Percentiles rank a stretch among this genome's conserved stretches.
phyloP scores from a whole-genome alignment of 202 grass and related monocot species.

The Hordeum pubiflorum region DNA sequence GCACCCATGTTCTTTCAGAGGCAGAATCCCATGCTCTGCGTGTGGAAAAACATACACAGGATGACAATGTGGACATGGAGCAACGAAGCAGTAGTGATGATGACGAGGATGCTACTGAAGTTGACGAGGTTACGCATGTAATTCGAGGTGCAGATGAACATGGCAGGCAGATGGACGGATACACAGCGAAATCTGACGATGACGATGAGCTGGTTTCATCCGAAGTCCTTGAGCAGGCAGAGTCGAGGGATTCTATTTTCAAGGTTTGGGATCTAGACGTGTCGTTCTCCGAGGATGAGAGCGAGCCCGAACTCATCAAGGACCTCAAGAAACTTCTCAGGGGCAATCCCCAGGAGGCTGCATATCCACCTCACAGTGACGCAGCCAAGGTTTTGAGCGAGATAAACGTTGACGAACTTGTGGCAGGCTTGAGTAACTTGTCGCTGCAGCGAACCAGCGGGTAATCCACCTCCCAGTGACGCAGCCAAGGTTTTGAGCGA shows the following conservation, averaged over 20 bases:
- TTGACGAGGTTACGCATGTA: background rate
- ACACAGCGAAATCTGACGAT: background rate
- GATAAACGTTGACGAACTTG: conserved; percentile 34
- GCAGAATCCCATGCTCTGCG: background rate
- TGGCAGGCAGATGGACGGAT: conserved; percentile 21
- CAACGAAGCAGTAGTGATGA: background rate
- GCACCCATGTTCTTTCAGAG: conserved; percentile 9
- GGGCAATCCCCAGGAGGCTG: background rate
- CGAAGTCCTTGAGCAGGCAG: conserved; percentile 8
- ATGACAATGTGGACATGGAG: conserved; percentile 32
- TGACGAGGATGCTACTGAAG: conserved; percentile 17
- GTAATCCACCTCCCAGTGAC: conserved; percentile 4
- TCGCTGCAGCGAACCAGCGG: conserved; percentile 25
- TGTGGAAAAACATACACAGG: conserved; percentile 16
- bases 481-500: conserved; percentile 6
- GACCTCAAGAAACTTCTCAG: conserved; percentile 34
- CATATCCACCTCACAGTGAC: conserved; percentile 11
- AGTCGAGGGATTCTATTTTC: conserved; percentile 32
- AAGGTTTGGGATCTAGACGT: conserved; percentile 42
- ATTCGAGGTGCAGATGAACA: conserved; percentile 31
- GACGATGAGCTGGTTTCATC: background rate
- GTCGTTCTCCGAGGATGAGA: conserved; percentile 13
- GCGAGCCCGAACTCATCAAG: conserved; percentile 39
- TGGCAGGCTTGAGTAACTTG: conserved; percentile 28
- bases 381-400: conserved; percentile 6